These are phyloP conservation scores for Suhomyces chickasaworum DNA, from an alignment of 1,139 yeast genomes.

Conservation along the genomic window DNA sequence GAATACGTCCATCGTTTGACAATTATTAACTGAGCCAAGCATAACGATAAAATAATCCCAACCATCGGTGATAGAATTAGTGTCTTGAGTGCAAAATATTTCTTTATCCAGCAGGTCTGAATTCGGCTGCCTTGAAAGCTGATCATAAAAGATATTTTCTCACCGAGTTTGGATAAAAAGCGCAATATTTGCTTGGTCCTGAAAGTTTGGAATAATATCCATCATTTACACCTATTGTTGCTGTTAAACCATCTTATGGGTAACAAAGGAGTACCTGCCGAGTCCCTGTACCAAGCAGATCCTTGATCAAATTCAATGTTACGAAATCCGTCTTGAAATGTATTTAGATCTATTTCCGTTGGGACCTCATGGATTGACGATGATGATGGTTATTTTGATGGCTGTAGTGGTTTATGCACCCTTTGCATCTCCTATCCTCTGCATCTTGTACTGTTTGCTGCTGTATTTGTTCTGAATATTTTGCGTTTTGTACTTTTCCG, in stretches of 20 bases:
- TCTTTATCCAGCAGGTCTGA: neutral
- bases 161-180: neutral
- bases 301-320: neutral
- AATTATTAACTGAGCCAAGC: neutral
- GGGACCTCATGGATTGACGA: neutral
- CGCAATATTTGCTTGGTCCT: neutral
- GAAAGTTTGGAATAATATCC: neutral
- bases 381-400: neutral
- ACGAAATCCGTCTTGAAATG: neutral
- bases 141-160: neutral
- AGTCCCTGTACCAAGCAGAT: neutral
- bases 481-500: neutral
- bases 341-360: neutral
- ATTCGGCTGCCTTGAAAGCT: neutral
- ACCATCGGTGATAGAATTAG: neutral
- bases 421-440: no score
- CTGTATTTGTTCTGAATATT: no score
- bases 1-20: neutral
- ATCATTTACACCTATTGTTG: neutral
- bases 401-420: no score
- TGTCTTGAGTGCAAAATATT: neutral
- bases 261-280: neutral
- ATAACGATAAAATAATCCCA: neutral
- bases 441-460: no score
- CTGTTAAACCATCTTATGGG: neutral